Evolutionary conservation across 306 rosid genomes (phyloP).

Genomic region (Comarum palustre): DNA sequence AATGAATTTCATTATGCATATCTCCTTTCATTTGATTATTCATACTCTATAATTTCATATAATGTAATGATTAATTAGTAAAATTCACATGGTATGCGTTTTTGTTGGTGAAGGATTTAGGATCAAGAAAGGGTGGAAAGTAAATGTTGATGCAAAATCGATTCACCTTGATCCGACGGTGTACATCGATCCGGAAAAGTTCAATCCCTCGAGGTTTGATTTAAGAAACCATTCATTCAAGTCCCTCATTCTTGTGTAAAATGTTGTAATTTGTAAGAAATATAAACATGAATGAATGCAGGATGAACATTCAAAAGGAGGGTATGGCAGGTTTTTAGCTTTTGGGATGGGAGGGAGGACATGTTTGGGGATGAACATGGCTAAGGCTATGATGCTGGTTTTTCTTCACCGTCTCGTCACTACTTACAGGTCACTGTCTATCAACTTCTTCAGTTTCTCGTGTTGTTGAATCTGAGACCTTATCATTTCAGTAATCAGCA

Average conservation of each 20-base stretch:
- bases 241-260: background rate
- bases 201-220: slow-evolving; percentile 70
- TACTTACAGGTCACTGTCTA: slow-evolving; percentile 46
- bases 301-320: slow-evolving; percentile 45
- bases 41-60: background rate
- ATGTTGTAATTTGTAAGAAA: background rate
- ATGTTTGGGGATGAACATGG: slow-evolving; percentile 84
- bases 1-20: background rate
- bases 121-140: slow-evolving; percentile 78
- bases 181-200: slow-evolving; percentile 48
- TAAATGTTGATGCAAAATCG: slow-evolving; percentile 74
- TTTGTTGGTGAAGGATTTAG: slow-evolving; percentile 37
- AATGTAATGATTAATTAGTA: background rate
- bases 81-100: background rate
- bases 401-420: slow-evolving; percentile 77
- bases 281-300: slow-evolving; percentile 9
- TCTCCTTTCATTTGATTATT: background rate
- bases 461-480: slow-evolving; percentile 15
- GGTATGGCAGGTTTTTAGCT: slow-evolving; percentile 73
- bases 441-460: background rate
- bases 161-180: slow-evolving; percentile 61
- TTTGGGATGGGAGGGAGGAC: slow-evolving; percentile 93
- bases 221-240: slow-evolving; percentile 34
- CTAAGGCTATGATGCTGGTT: slow-evolving; percentile 81
- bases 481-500: background rate